Evolutionary conservation across 1,284 basidiomycete genomes (phyloP).

Genomic region (Irpex sp.): DNA sequence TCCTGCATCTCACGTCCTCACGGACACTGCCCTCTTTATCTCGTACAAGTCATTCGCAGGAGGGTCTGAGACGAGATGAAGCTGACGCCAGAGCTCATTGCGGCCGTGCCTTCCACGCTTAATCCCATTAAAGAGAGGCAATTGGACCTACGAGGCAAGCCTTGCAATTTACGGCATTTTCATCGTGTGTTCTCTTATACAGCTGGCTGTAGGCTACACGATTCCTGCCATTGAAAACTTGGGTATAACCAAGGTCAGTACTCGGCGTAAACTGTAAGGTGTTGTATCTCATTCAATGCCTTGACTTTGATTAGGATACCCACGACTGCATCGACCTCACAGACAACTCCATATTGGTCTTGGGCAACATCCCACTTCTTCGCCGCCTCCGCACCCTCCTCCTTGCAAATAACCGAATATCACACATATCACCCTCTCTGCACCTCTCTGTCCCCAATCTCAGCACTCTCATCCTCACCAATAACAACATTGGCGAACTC

Average conservation of each 20-base stretch:
- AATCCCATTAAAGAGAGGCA: slow-evolving; percentile 94
- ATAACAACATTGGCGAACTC: slow-evolving; percentile 71
- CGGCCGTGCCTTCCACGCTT: slow-evolving; percentile 72
- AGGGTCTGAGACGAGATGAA: slow-evolving; percentile 55
- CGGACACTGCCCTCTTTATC: slow-evolving; percentile 3
- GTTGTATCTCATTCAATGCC: slow-evolving; percentile 1
- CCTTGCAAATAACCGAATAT: slow-evolving; percentile 86
- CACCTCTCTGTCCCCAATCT: slow-evolving; percentile 84
- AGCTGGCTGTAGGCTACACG: slow-evolving; percentile 74
- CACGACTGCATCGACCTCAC: slow-evolving; percentile 95
- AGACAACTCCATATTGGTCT: slow-evolving; percentile 88
- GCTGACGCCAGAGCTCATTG: slow-evolving; percentile 89
- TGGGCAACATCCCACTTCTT: slow-evolving; percentile 85
- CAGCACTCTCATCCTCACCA: slow-evolving; percentile 71
- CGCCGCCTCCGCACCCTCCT: slow-evolving; percentile 78
- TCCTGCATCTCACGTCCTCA: slow-evolving; percentile 3
- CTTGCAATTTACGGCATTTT: slow-evolving; percentile 7
- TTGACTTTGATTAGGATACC: slow-evolving; percentile 61
- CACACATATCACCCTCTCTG: slow-evolving; percentile 77
- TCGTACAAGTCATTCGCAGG: slow-evolving; percentile 5
- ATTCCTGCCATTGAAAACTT: slow-evolving; percentile 99
- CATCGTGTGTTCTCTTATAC: slow-evolving; percentile 23
- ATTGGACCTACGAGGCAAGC: slow-evolving; percentile 88
- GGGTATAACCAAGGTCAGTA: slow-evolving; percentile 87
- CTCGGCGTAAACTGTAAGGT: slow-evolving; percentile 15